Evolutionary conservation across 2,329 filamentous ascomycete species (phyloP), one percentile per base, ranked within the genome.

Genomic region (Periconia sp.): DNA sequence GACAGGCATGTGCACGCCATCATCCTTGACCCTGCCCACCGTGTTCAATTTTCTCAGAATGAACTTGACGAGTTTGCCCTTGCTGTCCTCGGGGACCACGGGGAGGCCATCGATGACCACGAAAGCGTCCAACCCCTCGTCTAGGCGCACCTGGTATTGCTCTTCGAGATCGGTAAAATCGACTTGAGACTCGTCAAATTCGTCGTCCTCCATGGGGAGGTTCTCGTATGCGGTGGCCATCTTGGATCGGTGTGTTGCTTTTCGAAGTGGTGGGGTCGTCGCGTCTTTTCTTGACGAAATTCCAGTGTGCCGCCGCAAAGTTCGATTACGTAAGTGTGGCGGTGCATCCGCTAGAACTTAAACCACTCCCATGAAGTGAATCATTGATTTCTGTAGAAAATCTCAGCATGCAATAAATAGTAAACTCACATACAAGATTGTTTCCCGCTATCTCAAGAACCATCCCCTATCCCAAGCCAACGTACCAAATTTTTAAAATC

Each of bases 181-280:
- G 76, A 97, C 89, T 74, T 97, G 92, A 72, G 92, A 89, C 78
- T 94, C 89, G 74, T 96, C 92, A 70, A 94, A 91, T 76, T 93
- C 88, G 75, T 96, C 91, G 69, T 93, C 91, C 76, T 96, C 92
- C 76, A 78, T 72, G 49, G 89, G 89, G 73, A 97, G 83, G 70
- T 92, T 90, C 73, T 96, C 91, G 78, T 96, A 97, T 74, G 91
- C 92, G 65, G 90, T 89, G 77, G 93, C 91, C 92, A 97, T 97
- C 79, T 76, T 92, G 65, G 59, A 30, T 59, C 19, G 6, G 15
- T 60, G 60, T 58, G 55, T 60, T 51, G 53, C 56, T 53, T 47
- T 50, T 54, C 48, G 41, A 43, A 57, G 59, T 18, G 47, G 27
- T 27, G 63, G 58, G 60, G 60, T 61, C 57, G 55, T 50, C 45